phyloP scores from a whole-genome alignment of 2,329 filamentous ascomycete genomes.

The Rhinocladiella mackenziei region DNA sequence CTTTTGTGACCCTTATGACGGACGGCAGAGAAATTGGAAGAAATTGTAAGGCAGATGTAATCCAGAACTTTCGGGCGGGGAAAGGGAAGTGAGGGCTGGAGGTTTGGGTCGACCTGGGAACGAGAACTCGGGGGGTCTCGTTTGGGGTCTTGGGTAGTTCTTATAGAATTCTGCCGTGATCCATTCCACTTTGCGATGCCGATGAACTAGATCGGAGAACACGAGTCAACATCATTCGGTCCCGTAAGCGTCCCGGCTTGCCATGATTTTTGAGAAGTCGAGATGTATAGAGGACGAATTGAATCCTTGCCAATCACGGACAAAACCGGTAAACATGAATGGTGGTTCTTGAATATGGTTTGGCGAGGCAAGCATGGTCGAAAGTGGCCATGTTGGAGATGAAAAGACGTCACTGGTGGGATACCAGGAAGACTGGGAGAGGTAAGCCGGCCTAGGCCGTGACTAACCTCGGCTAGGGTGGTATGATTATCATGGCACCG shows the following conservation, averaged over 20 bases:
- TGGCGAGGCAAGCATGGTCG: constrained; percentile 6
- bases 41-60: neutral
- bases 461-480: constrained; percentile 25
- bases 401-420: constrained; percentile 17
- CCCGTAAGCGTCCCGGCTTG: neutral
- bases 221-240: constrained; percentile 9
- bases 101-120: neutral
- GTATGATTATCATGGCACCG: constrained; percentile 21
- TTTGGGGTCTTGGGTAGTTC: constrained; percentile 7
- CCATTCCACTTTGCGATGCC: constrained; percentile 1
- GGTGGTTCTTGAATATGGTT: constrained; percentile 7
- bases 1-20: constrained; percentile 2
- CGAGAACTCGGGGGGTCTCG: too few species aligned
- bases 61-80: neutral
- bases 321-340: constrained; percentile 16
- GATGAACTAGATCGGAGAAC: constrained; percentile 9
- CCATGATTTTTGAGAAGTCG: neutral
- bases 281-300: constrained; percentile 10
- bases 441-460: constrained; percentile 14
- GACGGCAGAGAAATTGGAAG: neutral
- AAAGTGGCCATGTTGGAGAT: constrained; percentile 7
- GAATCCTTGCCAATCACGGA: constrained; percentile 17
- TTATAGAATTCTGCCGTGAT: constrained; percentile 18
- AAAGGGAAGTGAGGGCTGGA: neutral
- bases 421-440: constrained; percentile 1